These are phyloP conservation scores for Fagus sylvatica DNA, from an alignment of 306 rosid species.

Conservation along the genomic window DNA sequence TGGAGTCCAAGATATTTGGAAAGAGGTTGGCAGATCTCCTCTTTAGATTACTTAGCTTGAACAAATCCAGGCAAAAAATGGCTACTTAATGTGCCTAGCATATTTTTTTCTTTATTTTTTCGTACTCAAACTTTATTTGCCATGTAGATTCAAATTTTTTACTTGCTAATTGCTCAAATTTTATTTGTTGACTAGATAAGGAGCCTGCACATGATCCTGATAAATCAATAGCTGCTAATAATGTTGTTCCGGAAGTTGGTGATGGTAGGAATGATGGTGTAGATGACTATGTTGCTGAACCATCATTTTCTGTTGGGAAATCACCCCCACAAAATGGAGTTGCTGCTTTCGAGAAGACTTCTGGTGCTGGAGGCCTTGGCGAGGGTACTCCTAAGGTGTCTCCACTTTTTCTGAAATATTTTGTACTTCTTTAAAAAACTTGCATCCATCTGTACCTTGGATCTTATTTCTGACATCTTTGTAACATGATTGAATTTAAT, in stretches of 20 bases:
- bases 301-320: constrained; percentile 65
- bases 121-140: not conserved
- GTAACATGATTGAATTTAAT: not conserved
- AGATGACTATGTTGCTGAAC: constrained; percentile 43
- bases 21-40: not conserved
- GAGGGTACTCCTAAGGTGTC: constrained; percentile 93
- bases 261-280: constrained; percentile 40
- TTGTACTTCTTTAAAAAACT: not conserved
- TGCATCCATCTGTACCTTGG: not conserved
- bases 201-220: constrained; percentile 36
- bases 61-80: not conserved
- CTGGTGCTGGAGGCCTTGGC: constrained; percentile 64
- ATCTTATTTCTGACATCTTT: not conserved
- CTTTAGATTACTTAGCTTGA: not conserved
- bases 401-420: not conserved
- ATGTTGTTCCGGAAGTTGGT: constrained; percentile 39
- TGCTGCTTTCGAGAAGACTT: constrained; percentile 42
- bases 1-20: not conserved
- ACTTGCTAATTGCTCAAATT: not conserved
- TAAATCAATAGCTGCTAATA: constrained; percentile 27
- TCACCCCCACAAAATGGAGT: constrained; percentile 63
- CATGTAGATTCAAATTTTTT: not conserved
- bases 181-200: constrained; percentile 37
- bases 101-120: not conserved
- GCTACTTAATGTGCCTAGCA: not conserved